Conservation (phyloP, 2,329 filamentous ascomycete species). For the Paecilomyces dactylethromorphus region DNA sequence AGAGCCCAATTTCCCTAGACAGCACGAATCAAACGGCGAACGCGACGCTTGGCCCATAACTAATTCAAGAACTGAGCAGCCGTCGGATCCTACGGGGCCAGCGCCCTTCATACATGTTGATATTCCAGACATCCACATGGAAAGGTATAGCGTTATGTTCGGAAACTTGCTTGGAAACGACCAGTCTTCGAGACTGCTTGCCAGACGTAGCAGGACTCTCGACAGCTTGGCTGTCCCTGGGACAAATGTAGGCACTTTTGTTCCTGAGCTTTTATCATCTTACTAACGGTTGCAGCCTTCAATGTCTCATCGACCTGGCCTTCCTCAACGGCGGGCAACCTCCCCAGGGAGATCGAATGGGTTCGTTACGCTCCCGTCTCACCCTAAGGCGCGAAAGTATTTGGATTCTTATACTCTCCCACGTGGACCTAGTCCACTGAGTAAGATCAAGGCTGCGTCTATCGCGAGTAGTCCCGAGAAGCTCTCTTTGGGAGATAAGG, state of each 20-base stretch:
- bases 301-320: neutral
- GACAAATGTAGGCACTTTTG: constrained; percentile 26
- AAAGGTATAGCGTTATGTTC: constrained; percentile 94
- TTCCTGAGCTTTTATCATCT: neutral
- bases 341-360: constrained; percentile 30
- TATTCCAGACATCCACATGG: constrained; percentile 73
- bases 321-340: constrained; percentile 27
- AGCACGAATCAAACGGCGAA: constrained; percentile 6
- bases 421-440: constrained; percentile 17
- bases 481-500: neutral
- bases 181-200: constrained; percentile 22
- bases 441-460: constrained; percentile 16
- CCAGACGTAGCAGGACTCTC: constrained; percentile 30
- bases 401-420: constrained; percentile 25
- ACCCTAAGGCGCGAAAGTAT: neutral
- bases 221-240: constrained; percentile 50
- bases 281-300: constrained; percentile 8
- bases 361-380: constrained; percentile 21
- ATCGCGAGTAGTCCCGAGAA: neutral
- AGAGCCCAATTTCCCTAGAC: constrained; percentile 1
- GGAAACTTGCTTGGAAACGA: constrained; percentile 58
- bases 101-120: constrained; percentile 60
- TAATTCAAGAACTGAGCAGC: neutral
- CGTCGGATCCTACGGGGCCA: neutral
- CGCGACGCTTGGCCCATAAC: constrained; percentile 4